Conservation (phyloP, 2,329 filamentous ascomycete genomes). For the Penicillium fuscoglaucum region DNA sequence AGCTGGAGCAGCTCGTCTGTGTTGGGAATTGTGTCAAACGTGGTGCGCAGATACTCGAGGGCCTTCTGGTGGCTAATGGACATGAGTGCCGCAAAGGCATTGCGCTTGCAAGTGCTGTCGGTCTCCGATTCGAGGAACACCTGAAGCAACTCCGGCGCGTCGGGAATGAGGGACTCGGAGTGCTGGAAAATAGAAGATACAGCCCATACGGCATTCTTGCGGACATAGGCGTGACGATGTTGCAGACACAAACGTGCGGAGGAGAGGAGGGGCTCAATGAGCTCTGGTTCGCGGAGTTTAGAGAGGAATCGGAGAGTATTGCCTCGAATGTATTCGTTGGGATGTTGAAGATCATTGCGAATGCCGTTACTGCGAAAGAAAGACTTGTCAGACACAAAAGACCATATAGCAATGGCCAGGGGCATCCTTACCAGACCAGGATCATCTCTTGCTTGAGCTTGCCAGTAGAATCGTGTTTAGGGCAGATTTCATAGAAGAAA, state of each 20-base stretch:
- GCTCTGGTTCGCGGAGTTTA: conserved; percentile 92
- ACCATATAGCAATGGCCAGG: conserved; percentile 1
- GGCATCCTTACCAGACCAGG: conserved; percentile 76
- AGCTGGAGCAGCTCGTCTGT: conserved; percentile 91
- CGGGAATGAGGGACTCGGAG: conserved; percentile 87
- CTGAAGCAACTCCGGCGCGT: conserved; percentile 88
- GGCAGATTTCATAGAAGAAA: conserved; percentile 99
- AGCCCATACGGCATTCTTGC: conserved; percentile 96
- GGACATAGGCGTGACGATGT: conserved; percentile 94
- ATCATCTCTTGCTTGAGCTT: conserved; percentile 99
- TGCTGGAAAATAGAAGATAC: conserved; percentile 90
- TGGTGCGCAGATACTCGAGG: conserved; percentile 78
- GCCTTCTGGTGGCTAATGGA: conserved; percentile 94
- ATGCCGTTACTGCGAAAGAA: conserved; percentile 77
- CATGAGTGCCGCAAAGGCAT: conserved; percentile 88
- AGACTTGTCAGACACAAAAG: conserved; percentile 18
- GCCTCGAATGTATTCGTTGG: conserved; percentile 97
- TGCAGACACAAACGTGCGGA: conserved; percentile 90
- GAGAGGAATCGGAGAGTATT: conserved; percentile 97
- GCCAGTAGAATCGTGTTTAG: conserved; percentile 85
- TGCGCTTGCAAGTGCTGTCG: conserved; percentile 95
- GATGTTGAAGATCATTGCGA: conserved; percentile 92
- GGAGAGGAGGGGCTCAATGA: conserved; percentile 92
- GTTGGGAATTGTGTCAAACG: conserved; percentile 92
- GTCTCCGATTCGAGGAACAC: conserved; percentile 87